A percentile compares a stretch with the other conserved stretches of the same genome.
Evolutionary conservation across 2,329 filamentous ascomycete species (phyloP).

Genomic region (Talaromyces sp.): DNA sequence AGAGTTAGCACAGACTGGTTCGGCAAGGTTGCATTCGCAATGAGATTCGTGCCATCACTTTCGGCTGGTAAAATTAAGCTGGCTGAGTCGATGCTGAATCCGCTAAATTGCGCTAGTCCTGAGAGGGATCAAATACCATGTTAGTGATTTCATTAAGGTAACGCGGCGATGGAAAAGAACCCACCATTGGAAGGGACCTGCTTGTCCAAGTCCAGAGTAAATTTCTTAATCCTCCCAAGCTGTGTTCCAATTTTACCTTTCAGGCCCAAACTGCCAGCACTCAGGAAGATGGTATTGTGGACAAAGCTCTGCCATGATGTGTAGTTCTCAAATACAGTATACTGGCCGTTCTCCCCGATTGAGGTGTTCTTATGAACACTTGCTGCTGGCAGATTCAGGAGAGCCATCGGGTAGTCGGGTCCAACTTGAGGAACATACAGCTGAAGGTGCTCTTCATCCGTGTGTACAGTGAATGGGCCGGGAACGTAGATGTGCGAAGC

Average conservation of each 20-base stretch:
- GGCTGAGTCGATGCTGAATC: conserved; percentile 48
- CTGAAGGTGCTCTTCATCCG: conserved; percentile 33
- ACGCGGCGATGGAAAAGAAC: conserved; percentile 1
- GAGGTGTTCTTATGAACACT: conserved; percentile 35
- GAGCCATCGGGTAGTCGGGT: conserved; percentile 29
- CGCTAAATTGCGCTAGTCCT: conserved; percentile 54
- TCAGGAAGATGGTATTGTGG: conserved; percentile 29
- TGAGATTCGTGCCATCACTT: conserved; percentile 51
- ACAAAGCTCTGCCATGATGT: conserved; percentile 32
- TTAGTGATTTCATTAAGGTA: not conserved
- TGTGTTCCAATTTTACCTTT: conserved; percentile 29
- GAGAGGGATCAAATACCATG: not conserved
- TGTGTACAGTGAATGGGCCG: conserved; percentile 33
- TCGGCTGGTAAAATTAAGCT: conserved; percentile 42
- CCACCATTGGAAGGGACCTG: conserved; percentile 34
- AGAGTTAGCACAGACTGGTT: conserved; percentile 57
- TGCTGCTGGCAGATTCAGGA: conserved; percentile 24
- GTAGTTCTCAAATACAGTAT: conserved; percentile 27
- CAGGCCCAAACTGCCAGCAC: conserved; percentile 27
- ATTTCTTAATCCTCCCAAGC: conserved; percentile 31
- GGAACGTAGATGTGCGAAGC: conserved; percentile 36
- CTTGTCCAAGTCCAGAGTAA: conserved; percentile 34
- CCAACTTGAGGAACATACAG: conserved; percentile 32
- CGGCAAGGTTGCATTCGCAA: conserved; percentile 53
- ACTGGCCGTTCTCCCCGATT: conserved; percentile 22